Conservation (phyloP, 371 early-diverging fungal species). For the Apophysomyces variabilis region DNA sequence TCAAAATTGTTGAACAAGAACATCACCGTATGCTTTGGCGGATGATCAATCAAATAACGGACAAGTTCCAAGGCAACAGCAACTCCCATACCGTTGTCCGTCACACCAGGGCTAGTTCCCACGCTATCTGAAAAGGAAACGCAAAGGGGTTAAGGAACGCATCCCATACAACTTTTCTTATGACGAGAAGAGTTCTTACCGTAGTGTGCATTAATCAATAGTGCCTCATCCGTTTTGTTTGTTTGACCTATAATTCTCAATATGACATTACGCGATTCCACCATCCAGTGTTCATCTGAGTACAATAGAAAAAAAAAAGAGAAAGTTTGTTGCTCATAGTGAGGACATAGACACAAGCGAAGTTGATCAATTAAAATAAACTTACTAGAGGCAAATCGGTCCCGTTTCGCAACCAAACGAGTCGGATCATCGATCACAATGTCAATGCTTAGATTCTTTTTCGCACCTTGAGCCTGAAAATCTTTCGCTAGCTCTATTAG, state of each 20-base stretch:
- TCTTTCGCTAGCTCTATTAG: slow-evolving; percentile 33
- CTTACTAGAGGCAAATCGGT: slow-evolving; percentile 42
- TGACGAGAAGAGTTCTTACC: slow-evolving; percentile 34
- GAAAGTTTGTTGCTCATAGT: neutral
- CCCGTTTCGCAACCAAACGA: slow-evolving; percentile 24
- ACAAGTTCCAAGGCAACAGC: slow-evolving; percentile 72
- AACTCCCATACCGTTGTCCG: slow-evolving; percentile 82
- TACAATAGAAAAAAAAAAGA: too few relatives aligned
- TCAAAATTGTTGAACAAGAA: slow-evolving; percentile 88
- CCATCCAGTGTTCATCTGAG: slow-evolving; percentile 49
- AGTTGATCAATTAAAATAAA: neutral
- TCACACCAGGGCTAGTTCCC: slow-evolving; percentile 76
- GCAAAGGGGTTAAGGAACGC: neutral
- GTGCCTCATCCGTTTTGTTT: slow-evolving; percentile 33
- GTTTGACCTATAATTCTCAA: slow-evolving; percentile 49
- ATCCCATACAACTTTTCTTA: too few relatives aligned
- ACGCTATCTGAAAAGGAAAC: slow-evolving; percentile 58
- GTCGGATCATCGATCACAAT: slow-evolving; percentile 46
- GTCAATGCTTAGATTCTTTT: slow-evolving; percentile 41
- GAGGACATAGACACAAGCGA: neutral
- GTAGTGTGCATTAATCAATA: slow-evolving; percentile 56
- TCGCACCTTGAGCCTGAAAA: slow-evolving; percentile 43
- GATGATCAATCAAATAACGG: slow-evolving; percentile 60
- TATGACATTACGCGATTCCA: slow-evolving; percentile 56
- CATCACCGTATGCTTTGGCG: slow-evolving; percentile 62